Base-by-base conservation (phyloP, 2,329 filamentous ascomycete species). In the Chrysoporthe puriensis region DNA sequence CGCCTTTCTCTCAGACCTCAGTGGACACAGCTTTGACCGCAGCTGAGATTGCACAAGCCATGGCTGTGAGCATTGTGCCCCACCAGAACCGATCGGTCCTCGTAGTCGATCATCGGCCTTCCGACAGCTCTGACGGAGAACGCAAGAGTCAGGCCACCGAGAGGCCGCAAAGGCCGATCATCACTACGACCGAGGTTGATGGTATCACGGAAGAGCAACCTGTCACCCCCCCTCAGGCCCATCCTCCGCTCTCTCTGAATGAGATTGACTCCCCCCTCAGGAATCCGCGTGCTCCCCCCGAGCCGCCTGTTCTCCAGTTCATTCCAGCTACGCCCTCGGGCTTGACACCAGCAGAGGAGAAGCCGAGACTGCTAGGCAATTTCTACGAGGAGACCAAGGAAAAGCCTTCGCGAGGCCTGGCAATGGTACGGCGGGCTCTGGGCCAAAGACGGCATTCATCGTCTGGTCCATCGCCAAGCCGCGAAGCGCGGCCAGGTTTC, bases 41-140 rank as follows among this genome's bases (percentile, higher is more conserved):
- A 57, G 82, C 83, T 3, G 88, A 89, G 71, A 84, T 90, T 52
- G 88, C 87, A 0, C 87, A 90, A 77, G 88, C 88, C 44, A 78
- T 85, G 74, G 86, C 86, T 50, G 83, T 90, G 66, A 87, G 83
- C 69, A 87, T 90, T 72, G 89, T 85, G 71, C 83, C 85, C 26
- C 88, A 90, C 70, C 87, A 90, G 72, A 90, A 90, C 71, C 88
- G 84, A 60, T 90, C 88, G 4, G 78, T 90, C 13, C 75, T 89
- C 54, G 82, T 90, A 77, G 85, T 90, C 42, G 79, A 88, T 71
- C 84, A 88, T 54, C 84, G 81, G 73, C 83, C 82, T 34, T 84
- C 83, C 0, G 83, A 85, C 66, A 78, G 76, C 58, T 80, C 82
- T 26, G 80, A 82, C 57, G 72, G 76, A 3, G 74, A 77, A 48